Percentiles rank a stretch among this genome's conserved stretches.
Evolutionary conservation across 2,329 filamentous ascomycete species (phyloP).

Genomic region (Aspergillus sp.): DNA sequence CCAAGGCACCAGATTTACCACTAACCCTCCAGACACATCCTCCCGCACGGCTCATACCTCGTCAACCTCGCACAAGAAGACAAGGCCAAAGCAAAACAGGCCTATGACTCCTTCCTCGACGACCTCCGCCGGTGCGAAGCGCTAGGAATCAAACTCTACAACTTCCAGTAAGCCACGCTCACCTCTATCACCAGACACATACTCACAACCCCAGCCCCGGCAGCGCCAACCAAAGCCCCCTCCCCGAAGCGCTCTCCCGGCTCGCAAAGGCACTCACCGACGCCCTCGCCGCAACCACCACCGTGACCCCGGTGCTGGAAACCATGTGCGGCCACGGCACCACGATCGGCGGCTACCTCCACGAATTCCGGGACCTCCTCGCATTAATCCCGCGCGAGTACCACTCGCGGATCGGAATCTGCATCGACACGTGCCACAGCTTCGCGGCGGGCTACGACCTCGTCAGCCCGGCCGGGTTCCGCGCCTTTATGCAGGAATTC

Average conservation of each 20-base stretch:
- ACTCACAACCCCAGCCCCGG: slow-evolving; percentile 59
- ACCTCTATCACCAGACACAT: background rate
- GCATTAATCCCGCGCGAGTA: slow-evolving; percentile 66
- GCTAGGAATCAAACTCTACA: slow-evolving; percentile 88
- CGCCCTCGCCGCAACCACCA: slow-evolving; percentile 72
- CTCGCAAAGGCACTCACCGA: slow-evolving; percentile 81
- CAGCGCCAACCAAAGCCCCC: slow-evolving; percentile 67
- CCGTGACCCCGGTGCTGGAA: slow-evolving; percentile 82
- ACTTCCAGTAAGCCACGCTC: slow-evolving; percentile 67
- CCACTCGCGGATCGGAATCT: slow-evolving; percentile 84
- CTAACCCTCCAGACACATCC: slow-evolving; percentile 57
- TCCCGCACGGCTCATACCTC: slow-evolving; percentile 94
- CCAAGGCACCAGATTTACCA: background rate
- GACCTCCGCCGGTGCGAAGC: slow-evolving; percentile 82
- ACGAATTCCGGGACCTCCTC: slow-evolving; percentile 85
- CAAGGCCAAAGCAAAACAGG: slow-evolving; percentile 74
- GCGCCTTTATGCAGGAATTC: slow-evolving; percentile 71
- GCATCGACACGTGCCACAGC: slow-evolving; percentile 93
- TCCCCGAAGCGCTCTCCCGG: slow-evolving; percentile 69
- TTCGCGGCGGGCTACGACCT: slow-evolving; percentile 95
- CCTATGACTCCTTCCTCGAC: slow-evolving; percentile 81
- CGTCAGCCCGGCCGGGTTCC: slow-evolving; percentile 70
- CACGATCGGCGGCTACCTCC: slow-evolving; percentile 79
- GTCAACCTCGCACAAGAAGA: slow-evolving; percentile 92
- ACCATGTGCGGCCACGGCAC: slow-evolving; percentile 94